These are phyloP conservation scores for Geranium brycei DNA, from an alignment of 345 rosid genomes.

Conservation along the genomic window DNA sequence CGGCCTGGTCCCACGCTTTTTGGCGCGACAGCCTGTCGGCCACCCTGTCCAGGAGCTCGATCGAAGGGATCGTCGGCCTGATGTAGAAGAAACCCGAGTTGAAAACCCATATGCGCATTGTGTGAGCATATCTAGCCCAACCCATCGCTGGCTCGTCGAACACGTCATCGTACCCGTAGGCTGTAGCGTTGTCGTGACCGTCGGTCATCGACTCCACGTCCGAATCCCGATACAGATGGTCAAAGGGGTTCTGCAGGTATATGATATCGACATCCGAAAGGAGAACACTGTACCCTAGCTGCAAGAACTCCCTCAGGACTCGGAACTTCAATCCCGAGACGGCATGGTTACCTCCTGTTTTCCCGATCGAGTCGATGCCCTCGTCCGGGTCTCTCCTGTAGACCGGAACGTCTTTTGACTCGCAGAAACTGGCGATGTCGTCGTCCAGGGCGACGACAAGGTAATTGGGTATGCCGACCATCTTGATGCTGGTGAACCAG, in stretches of 20 bases:
- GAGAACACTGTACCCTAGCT: slow-evolving; percentile 39
- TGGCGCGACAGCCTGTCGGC: slow-evolving; percentile 23
- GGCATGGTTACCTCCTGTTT: slow-evolving; percentile 28
- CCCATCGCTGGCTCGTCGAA: slow-evolving; percentile 35
- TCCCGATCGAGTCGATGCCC: slow-evolving; percentile 24
- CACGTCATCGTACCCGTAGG: slow-evolving; percentile 31
- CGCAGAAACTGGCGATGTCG: slow-evolving; percentile 24
- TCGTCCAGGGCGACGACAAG: slow-evolving; percentile 36
- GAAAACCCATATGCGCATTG: slow-evolving; percentile 41
- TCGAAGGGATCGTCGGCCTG: slow-evolving; percentile 30
- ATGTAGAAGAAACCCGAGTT: slow-evolving; percentile 42
- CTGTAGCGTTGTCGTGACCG: slow-evolving; percentile 32
- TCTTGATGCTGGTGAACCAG: slow-evolving; percentile 42
- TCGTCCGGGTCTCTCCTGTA: slow-evolving; percentile 29
- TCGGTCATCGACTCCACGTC: slow-evolving; percentile 44
- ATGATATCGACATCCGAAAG: slow-evolving; percentile 38
- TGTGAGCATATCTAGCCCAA: slow-evolving; percentile 37
- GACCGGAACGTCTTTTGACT: slow-evolving; percentile 29
- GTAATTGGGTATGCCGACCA: slow-evolving; percentile 31
- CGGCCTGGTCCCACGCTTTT: slow-evolving; percentile 38
- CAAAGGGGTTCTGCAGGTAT: slow-evolving; percentile 33
- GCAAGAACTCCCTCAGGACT: slow-evolving; percentile 39
- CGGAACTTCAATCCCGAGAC: slow-evolving; percentile 40
- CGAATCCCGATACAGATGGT: slow-evolving; percentile 33
- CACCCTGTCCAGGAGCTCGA: slow-evolving; percentile 40